These are phyloP conservation scores for Penicillium rolfsii DNA, from an alignment of 2,329 filamentous ascomycete species.

Conservation along the genomic window DNA sequence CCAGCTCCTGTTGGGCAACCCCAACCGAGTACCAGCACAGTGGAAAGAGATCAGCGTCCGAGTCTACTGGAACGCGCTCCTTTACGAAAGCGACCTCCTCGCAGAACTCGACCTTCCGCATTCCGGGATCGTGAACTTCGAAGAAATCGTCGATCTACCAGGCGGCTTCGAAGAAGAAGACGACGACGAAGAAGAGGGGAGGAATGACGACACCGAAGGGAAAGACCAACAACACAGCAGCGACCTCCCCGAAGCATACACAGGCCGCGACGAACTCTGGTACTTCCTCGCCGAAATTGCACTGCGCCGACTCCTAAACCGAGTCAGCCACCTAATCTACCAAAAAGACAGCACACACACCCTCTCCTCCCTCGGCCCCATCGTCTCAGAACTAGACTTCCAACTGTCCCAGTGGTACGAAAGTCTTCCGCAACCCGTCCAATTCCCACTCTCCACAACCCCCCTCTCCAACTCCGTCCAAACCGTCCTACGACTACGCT, in stretches of 20 bases:
- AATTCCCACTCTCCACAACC: conserved; percentile 73
- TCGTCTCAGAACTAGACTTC: conserved; percentile 79
- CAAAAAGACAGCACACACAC: conserved; percentile 72
- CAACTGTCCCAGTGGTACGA: conserved; percentile 87
- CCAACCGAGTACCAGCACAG: conserved; percentile 69
- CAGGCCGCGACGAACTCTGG: conserved; percentile 78
- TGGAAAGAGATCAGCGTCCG: conserved; percentile 74
- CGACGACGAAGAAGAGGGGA: conserved; percentile 45
- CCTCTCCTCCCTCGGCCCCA: conserved; percentile 72
- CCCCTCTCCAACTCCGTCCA: conserved; percentile 74
- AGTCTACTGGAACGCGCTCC: conserved; percentile 81
- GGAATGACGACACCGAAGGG: neutral
- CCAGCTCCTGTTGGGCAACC: conserved; percentile 74
- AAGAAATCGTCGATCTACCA: conserved; percentile 77
- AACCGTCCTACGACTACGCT: conserved; percentile 75
- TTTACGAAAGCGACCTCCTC: conserved; percentile 79
- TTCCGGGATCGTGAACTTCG: conserved; percentile 79
- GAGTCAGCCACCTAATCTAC: conserved; percentile 79
- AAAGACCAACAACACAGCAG: neutral
- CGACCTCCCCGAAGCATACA: conserved; percentile 54
- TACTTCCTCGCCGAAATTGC: conserved; percentile 86
- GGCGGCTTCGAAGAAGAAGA: conserved; percentile 72
- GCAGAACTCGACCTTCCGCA: conserved; percentile 81
- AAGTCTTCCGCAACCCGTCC: conserved; percentile 71
- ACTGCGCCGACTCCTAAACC: conserved; percentile 73